phyloP scores from a whole-genome alignment of 2,329 filamentous ascomycete genomes.

The Gaeumannomyces sp. region DNA sequence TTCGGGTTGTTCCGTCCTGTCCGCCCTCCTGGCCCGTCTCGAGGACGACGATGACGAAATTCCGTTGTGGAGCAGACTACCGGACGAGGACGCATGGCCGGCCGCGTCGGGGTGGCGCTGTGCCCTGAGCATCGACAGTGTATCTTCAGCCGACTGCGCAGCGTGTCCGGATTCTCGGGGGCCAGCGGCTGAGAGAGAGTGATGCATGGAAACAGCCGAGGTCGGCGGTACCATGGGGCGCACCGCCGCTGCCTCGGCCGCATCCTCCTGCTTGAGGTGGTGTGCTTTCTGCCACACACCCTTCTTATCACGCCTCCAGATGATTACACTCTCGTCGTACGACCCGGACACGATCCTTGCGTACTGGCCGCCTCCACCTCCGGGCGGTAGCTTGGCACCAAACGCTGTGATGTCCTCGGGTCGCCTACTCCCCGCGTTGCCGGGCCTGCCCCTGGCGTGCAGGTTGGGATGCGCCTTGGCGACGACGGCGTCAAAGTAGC shows the following conservation, averaged over 20 bases:
- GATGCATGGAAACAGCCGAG: not conserved
- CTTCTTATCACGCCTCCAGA: slow-evolving; percentile 83
- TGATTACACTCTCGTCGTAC: slow-evolving; percentile 91
- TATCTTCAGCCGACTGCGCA: not conserved
- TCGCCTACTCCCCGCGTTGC: slow-evolving; percentile 66
- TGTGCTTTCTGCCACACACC: slow-evolving; percentile 79
- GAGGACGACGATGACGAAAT: not conserved
- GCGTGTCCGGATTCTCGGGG: not conserved
- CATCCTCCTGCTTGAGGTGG: slow-evolving; percentile 68
- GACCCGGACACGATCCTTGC: slow-evolving; percentile 95
- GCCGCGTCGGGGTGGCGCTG: slow-evolving; percentile 7
- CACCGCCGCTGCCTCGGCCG: slow-evolving; percentile 41
- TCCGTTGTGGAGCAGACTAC: not conserved
- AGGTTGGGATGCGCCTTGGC: slow-evolving; percentile 38
- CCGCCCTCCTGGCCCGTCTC: not conserved
- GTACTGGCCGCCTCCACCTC: slow-evolving; percentile 82
- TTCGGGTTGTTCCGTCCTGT: not conserved
- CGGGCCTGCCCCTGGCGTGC: slow-evolving; percentile 28
- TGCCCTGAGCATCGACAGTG: not conserved
- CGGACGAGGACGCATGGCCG: not conserved
- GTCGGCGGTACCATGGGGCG: not conserved
- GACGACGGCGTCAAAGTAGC: slow-evolving; percentile 59
- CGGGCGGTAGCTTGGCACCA: slow-evolving; percentile 82
- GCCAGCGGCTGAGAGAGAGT: not conserved
- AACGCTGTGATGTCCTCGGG: slow-evolving; percentile 73